Conservation (phyloP, 306 rosid genomes). For the Medicago ruthenica region DNA sequence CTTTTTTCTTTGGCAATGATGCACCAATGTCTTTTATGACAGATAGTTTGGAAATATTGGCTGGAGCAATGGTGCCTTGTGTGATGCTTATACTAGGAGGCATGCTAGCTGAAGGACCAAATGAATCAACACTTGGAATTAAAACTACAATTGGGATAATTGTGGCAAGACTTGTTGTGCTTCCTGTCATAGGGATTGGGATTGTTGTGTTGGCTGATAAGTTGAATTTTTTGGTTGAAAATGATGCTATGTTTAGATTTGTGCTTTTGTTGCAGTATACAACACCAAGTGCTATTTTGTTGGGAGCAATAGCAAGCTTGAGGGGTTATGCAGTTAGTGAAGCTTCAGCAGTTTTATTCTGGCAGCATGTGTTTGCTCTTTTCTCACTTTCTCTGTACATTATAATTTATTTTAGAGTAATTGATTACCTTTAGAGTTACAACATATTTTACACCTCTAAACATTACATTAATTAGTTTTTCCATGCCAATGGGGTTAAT, state of each 20-base stretch:
- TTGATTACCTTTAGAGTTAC: constrained; percentile 43
- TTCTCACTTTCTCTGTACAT: constrained; percentile 78
- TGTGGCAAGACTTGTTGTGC: constrained; percentile 84
- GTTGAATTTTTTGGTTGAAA: constrained; percentile 60
- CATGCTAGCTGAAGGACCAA: constrained; percentile 95
- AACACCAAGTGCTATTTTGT: constrained; percentile 86
- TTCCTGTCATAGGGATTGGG: constrained; percentile 80
- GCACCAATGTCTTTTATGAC: constrained; percentile 76
- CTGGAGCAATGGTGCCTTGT: constrained; percentile 78
- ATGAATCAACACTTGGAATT: constrained; percentile 73
- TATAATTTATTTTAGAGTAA: constrained; percentile 66
- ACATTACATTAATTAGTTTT: too few relatives aligned
- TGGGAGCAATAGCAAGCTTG: constrained; percentile 87
- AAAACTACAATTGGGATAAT: constrained; percentile 71
- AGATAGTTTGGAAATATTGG: constrained; percentile 74
- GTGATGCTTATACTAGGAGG: constrained; percentile 92
- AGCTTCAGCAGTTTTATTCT: constrained; percentile 85
- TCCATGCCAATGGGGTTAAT: not conserved
- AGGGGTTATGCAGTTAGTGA: constrained; percentile 90
- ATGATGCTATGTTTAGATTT: constrained; percentile 70
- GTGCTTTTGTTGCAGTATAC: constrained; percentile 85
- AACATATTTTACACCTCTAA: not conserved
- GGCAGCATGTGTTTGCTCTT: constrained; percentile 88
- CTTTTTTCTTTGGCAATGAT: constrained; percentile 64
- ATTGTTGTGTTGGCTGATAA: constrained; percentile 63